Evolutionary conservation across 306 rosid genomes (phyloP).

Genomic region (Mucuna pruriens): DNA sequence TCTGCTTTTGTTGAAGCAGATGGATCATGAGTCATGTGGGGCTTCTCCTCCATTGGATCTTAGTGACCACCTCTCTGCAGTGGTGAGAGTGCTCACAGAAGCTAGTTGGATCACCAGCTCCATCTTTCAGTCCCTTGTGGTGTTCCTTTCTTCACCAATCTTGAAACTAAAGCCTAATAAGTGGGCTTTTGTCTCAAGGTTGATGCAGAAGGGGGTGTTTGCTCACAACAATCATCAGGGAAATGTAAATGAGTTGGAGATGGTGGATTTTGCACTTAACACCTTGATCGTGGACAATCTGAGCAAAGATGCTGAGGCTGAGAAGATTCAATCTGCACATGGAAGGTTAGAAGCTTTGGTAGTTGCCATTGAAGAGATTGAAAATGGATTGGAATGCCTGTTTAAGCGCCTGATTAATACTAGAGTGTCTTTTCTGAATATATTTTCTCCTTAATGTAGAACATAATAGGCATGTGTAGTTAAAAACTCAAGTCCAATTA

Average conservation of each 20-base stretch:
- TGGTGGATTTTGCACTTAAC: slow-evolving; percentile 58
- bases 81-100: slow-evolving; percentile 71
- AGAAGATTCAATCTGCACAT: slow-evolving; percentile 54
- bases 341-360: slow-evolving; percentile 59
- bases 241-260: slow-evolving; percentile 60
- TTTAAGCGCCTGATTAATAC: slow-evolving; percentile 68
- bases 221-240: slow-evolving; percentile 31
- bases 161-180: slow-evolving; percentile 63
- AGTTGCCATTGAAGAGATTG: slow-evolving; percentile 56
- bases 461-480: neutral
- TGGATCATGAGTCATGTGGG: slow-evolving; percentile 44
- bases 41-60: slow-evolving; percentile 37
- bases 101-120: slow-evolving; percentile 55
- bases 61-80: slow-evolving; percentile 49
- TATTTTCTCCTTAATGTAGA: slow-evolving; percentile 49
- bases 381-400: slow-evolving; percentile 60
- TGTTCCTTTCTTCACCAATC: slow-evolving; percentile 57
- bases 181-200: slow-evolving; percentile 72
- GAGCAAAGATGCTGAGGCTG: slow-evolving; percentile 42
- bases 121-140: slow-evolving; percentile 54
- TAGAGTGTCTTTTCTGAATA: slow-evolving; percentile 66
- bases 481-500: neutral
- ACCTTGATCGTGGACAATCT: slow-evolving; percentile 37
- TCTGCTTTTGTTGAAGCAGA: slow-evolving; percentile 51
- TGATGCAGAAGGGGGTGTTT: slow-evolving; percentile 59